Conservation (phyloP, 177 flowering plant species). For the Vitis hybrid region DNA sequence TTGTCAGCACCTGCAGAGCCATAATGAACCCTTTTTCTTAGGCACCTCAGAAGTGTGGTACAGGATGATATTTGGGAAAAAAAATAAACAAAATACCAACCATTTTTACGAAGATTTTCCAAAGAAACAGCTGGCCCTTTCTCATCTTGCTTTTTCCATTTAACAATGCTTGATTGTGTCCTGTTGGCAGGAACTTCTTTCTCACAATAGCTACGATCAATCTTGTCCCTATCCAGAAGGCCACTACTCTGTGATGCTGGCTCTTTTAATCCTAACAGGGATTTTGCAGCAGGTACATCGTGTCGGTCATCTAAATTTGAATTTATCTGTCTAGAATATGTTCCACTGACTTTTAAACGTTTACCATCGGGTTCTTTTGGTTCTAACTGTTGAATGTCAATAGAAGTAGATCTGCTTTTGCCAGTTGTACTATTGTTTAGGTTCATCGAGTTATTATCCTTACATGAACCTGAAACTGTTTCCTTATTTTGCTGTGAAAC, state of each 20-base stretch:
- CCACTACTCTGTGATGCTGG: constrained; percentile 13
- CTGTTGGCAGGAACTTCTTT: constrained; percentile 19
- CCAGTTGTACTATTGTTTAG: constrained; percentile 16
- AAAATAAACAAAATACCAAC: constrained; percentile 17
- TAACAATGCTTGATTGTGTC: constrained; percentile 11
- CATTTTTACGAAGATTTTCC: constrained; percentile 24
- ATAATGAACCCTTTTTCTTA: constrained; percentile 2
- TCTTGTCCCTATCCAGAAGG: constrained; percentile 9
- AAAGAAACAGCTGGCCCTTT: constrained; percentile 22
- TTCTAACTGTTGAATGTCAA: constrained; percentile 20
- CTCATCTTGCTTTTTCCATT: constrained; percentile 21
- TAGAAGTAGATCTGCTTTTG: constrained; percentile 26
- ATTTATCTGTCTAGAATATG: constrained; percentile 19
- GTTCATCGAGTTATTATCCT: constrained; percentile 20
- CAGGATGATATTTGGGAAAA: constrained; percentile 1
- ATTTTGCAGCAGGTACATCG: constrained; percentile 12
- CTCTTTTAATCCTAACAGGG: constrained; percentile 16
- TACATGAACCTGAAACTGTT: constrained; percentile 24
- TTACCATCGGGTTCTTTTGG: constrained; percentile 50
- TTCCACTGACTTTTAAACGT: constrained; percentile 40
- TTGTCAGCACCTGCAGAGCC: constrained; percentile 31
- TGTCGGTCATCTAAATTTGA: constrained; percentile 20
- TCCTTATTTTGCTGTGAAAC: constrained; percentile 35
- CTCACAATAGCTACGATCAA: constrained; percentile 11
- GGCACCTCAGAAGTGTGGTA: not conserved